phyloP scores from a whole-genome alignment of 495 filamentous ascomycete species.

The Penicillium waksmanii region DNA sequence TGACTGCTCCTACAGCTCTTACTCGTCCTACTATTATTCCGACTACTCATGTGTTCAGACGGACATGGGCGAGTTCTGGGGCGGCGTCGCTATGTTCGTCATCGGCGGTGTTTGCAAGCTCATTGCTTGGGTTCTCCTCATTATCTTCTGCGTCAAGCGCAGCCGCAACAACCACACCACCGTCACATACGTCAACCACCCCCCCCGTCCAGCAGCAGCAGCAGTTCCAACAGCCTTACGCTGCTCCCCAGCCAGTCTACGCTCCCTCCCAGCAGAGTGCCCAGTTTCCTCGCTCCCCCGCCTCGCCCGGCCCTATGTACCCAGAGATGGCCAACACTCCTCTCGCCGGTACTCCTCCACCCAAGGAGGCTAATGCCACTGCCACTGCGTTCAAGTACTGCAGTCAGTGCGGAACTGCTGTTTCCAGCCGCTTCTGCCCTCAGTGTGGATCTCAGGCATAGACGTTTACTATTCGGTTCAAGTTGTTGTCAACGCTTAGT shows the following conservation, averaged over 20 bases:
- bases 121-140: conserved; percentile 26
- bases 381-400: conserved; percentile 20
- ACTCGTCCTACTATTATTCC: conserved; percentile 11
- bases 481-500: too few species aligned
- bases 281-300: conserved; percentile 18
- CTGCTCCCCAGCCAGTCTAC: conserved; percentile 20
- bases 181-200: conserved; percentile 19
- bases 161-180: conserved; percentile 13
- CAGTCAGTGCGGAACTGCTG: conserved; percentile 21
- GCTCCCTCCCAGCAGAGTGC: conserved; percentile 4
- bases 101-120: conserved; percentile 26
- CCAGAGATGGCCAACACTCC: conserved; percentile 7
- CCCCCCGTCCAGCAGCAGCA: conserved; percentile 11
- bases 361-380: conserved; percentile 18
- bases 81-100: conserved; percentile 18
- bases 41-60: conserved; percentile 7
- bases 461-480: too few species aligned
- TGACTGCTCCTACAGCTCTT: conserved; percentile 12
- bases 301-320: conserved; percentile 9
- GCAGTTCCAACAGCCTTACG: conserved; percentile 16
- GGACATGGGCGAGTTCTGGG: conserved; percentile 22
- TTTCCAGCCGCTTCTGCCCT: conserved; percentile 20
- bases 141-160: conserved; percentile 28
- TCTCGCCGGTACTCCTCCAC: conserved; percentile 16
- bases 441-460: conserved; percentile 15